A percentile compares a stretch with the other conserved stretches of the same genome.
These are phyloP conservation scores for Metrosideros polymorpha DNA, from an alignment of 441 rosid species.

Conservation along the genomic window DNA sequence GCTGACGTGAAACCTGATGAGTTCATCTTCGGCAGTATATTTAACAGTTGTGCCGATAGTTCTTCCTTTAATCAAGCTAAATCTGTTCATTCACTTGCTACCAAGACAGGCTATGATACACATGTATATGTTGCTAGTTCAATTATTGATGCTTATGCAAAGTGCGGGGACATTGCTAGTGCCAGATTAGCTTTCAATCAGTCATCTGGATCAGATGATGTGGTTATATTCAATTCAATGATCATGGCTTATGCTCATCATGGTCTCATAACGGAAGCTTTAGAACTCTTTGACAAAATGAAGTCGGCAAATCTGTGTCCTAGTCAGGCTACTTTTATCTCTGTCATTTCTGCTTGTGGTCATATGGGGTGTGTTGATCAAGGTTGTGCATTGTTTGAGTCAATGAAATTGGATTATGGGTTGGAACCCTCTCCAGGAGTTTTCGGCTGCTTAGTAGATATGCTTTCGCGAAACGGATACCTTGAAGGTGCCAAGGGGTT, in stretches of 20 bases:
- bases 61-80: slow-evolving; percentile 9
- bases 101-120: slow-evolving; percentile 13
- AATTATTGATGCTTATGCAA: slow-evolving; percentile 23
- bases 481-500: slow-evolving; percentile 20
- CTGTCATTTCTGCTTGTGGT: slow-evolving; percentile 25
- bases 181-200: slow-evolving; percentile 20
- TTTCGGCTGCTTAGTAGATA: slow-evolving; percentile 30
- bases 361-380: slow-evolving; percentile 22
- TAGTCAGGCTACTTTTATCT: slow-evolving; percentile 26
- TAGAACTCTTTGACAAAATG: slow-evolving; percentile 19
- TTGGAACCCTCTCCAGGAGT: slow-evolving; percentile 23
- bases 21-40: slow-evolving; percentile 22
- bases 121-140: slow-evolving; percentile 14
- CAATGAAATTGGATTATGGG: slow-evolving; percentile 18
- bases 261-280: slow-evolving; percentile 18
- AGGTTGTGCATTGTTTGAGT: slow-evolving; percentile 22
- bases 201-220: slow-evolving; percentile 10
- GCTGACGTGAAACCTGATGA: slow-evolving; percentile 19
- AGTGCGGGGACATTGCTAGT: slow-evolving; percentile 20
- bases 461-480: slow-evolving; percentile 26
- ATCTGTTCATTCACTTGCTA: slow-evolving; percentile 19
- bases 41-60: slow-evolving; percentile 12
- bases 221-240: slow-evolving; percentile 20
- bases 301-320: slow-evolving; percentile 20
- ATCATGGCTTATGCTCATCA: slow-evolving; percentile 31